Evolutionary conservation across 2,329 filamentous ascomycete species (phyloP), one percentile per base, ranked within the genome.

Genomic region (Fusarium tjaetaba): DNA sequence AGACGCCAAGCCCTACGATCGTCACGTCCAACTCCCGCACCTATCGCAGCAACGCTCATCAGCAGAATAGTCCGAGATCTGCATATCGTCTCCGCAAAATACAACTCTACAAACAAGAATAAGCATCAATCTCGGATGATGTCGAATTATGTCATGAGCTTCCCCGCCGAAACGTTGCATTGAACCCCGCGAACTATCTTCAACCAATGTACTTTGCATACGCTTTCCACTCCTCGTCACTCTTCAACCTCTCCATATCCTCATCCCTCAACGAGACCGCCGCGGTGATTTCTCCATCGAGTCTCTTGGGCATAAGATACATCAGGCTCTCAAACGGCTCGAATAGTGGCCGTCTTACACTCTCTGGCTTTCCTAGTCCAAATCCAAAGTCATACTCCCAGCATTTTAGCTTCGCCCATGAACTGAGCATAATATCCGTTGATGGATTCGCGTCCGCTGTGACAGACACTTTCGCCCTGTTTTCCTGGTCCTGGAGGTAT

Each of bases 351-450:
- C 88, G 79, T 1, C 87, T 79, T 28, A 89, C 87, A 1, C 80
- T 81, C 61, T 83, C 83, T 0, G 88, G 85, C 24, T 71, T 80
- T 0, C 87, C 87, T 6, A 89, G 70, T 0, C 83, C 84, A 4
- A 84, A 70, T 0, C 81, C 80, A 62, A 90, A 90, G 49, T 88
- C 85, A 11, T 85, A 78, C 0, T 82, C 78, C 69, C 86, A 86
- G 22, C 79, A 81, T 8, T 83, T 78, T 6, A 87, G 76, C 58
- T 86, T 86, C 1, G 84, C 83, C 88, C 88, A 90, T 2, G 87
- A 90, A 65, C 86, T 89, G 11, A 90, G 68, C 81, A 86, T 85
- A 7, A 90, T 78, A 43, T 89, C 86, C 1, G 75, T 77, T 0
- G 82, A 76, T 0, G 80, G 70, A 36, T 86, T 80, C 5, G 85